These are phyloP conservation scores for Venturia oleaginea DNA, from an alignment of 2,329 filamentous ascomycete species.

Conservation along the genomic window DNA sequence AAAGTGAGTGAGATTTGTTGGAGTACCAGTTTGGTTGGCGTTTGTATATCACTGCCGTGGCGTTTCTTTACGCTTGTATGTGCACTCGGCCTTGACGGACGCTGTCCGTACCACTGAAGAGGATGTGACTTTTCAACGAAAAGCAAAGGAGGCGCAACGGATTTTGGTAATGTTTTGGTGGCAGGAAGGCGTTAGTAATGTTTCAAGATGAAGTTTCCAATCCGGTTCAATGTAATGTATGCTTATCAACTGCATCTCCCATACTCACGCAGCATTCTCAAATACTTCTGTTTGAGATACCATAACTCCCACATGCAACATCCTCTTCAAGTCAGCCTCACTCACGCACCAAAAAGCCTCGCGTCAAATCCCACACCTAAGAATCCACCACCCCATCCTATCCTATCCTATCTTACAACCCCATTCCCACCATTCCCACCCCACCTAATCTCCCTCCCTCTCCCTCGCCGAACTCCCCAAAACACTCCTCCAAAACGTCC, in stretches of 20 bases:
- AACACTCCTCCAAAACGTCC: not conserved
- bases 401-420: not conserved
- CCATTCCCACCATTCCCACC: not conserved
- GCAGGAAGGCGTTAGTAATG: not conserved
- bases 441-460: too few relatives aligned
- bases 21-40: not conserved
- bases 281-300: too few relatives aligned
- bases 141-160: not conserved
- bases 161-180: not conserved
- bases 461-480: constrained; percentile 1
- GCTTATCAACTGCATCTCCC: not conserved
- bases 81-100: not conserved
- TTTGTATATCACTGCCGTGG: not conserved
- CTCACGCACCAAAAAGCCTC: too few relatives aligned
- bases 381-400: not conserved
- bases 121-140: not conserved
- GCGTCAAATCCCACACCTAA: too few relatives aligned
- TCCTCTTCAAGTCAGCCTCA: not conserved
- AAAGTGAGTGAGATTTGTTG: not conserved
- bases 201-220: not conserved
- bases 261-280: too few relatives aligned
- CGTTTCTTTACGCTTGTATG: not conserved
- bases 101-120: not conserved
- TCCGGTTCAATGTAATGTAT: not conserved
- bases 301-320: too few relatives aligned